Base-by-base conservation (phyloP, 1,284 basidiomycete genomes). In the Bjerkandera adusta region DNA sequence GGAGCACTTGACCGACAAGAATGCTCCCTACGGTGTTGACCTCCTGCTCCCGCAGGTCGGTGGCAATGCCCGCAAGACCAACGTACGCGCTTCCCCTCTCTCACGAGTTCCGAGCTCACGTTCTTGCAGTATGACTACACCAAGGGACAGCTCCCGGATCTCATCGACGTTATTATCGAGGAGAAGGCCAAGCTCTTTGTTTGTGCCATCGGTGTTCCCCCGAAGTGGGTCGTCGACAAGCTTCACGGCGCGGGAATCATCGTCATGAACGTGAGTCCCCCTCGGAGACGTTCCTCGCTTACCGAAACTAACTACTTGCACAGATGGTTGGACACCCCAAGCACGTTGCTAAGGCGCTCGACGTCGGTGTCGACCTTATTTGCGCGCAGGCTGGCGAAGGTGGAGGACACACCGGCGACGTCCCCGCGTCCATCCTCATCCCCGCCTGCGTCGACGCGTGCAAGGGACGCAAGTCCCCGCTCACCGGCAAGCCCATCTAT, bases 311-410 rank as follows among this genome's bases (percentile, higher is more conserved):
- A n/a, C 8, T 7, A 20, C 18, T 32, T 22, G 47, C n/a, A 5
- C 47, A 81, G 75, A 93, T 93, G 89, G 83, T 95, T 52, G 91
- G 90, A 13, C 84, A 88, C 62, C 88, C 87, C 7, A 92, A 89
- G 63, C 90, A 93, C 63, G 88, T 88, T 32, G 56, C 70, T 39
- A 91, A 90, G 64, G 90, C 89, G 4, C 72, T 92, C 30, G 85
- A 74, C 4, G 81, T 73, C 18, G 91, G 91, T 34, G 85, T 88
- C 27, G 91, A 94, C 60, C 70, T 94, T 51, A 91, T 94, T 61
- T 92, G 89, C 57, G 89, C 89, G 1, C 91, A 93, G 61, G 88
- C 83, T 3, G 85, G 86, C 26, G 89, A 92, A 63, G 90, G 86
- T 29, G 90, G 90, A 48, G 90, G 89, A 16, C 85, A 88, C 67